Base-by-base conservation (phyloP, 208 protist genomes). In the Trypanosoma theileri region DNA sequence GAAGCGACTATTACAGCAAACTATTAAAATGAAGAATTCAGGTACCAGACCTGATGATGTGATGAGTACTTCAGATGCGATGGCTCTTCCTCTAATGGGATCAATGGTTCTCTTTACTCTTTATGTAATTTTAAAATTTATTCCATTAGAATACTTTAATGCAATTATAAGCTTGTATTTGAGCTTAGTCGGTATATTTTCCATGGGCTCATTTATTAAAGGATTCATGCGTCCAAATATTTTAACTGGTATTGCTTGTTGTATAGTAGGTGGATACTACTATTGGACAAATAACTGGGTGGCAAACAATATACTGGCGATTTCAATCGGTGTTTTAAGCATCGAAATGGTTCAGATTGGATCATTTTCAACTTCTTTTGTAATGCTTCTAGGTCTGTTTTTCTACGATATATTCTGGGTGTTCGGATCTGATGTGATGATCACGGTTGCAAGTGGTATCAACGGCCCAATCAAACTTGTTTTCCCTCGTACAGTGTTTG, bases 321-420 rank as follows among this genome's bases (percentile, higher is more conserved):
- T 98, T 45, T 66, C 83, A 22, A 92, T 99, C 51, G 87, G 80
- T 53, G 82, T 98, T 58, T 77, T 64, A 3, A 67, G 86, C 17
- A 71, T 97, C 51, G 75, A 86, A 65, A 61, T 62, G 11, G 24
- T 95, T 3, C 84, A 79, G 10, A 45, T 93, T 16, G 73, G 61
- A 41, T 77, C 60, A 7, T 97, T 96, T 73, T 31, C 56, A 16
- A 90, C 81, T 13, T 88, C 85, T 14, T 92, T 77, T 65, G 63
- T 96, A 28, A 48, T 98, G 24, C 79, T 98, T 7, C 58, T 83
- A 41, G 95, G 91, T 4, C 81, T 99, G 12, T 99, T 99, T 81
- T 88, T 98, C 56, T 99, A 99, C 70, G 98, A 99, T 78, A 97
- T 99, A 45, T 99, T 98, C 66, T 99, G 97, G 96, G 98, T 99